Percentiles rank a stretch among this genome's conserved stretches.
These are phyloP conservation scores for Trichoderma virens DNA, from an alignment of 495 filamentous ascomycete species.

Conservation along the genomic window DNA sequence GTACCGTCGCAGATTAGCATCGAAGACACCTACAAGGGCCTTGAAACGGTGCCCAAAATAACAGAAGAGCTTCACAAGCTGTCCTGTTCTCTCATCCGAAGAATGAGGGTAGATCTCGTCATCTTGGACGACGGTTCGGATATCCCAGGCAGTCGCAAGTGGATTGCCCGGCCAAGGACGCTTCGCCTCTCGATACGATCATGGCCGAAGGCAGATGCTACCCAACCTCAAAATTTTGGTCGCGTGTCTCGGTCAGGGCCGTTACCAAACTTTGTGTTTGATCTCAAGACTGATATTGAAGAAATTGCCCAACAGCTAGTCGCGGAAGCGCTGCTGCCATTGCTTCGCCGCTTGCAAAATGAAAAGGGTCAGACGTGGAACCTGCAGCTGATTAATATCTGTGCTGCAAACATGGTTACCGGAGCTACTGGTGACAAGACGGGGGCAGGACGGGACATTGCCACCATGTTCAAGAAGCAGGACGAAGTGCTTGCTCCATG, in stretches of 20 bases:
- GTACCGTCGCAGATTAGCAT: conserved; percentile 88
- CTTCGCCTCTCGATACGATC: conserved; percentile 71
- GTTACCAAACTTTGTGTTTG: conserved; percentile 62
- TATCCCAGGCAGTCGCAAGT: conserved; percentile 23
- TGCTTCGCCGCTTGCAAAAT: conserved; percentile 70
- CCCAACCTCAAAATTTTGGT: conserved; percentile 31
- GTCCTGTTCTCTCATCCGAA: conserved; percentile 59
- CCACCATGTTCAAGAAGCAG: conserved; percentile 61
- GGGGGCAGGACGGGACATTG: conserved; percentile 50
- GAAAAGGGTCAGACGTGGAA: conserved; percentile 61
- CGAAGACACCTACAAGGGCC: conserved; percentile 72
- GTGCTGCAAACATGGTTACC: conserved; percentile 75
- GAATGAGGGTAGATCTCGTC: conserved; percentile 71
- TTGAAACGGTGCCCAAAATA: conserved; percentile 54
- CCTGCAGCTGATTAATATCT: conserved; percentile 75
- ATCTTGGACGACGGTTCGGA: conserved; percentile 37
- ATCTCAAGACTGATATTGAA: conserved; percentile 47
- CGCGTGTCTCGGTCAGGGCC: conserved; percentile 63
- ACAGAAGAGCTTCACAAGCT: conserved; percentile 53
- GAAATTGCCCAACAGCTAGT: conserved; percentile 61
- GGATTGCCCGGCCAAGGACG: conserved; percentile 45
- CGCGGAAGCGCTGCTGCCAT: conserved; percentile 51
- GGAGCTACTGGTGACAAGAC: conserved; percentile 43
- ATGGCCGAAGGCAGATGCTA: conserved; percentile 43
- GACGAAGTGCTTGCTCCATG: conserved; percentile 57